These are phyloP conservation scores for Austroboletus olivaceoglutinosus DNA, from an alignment of 1,284 basidiomycete species.

Conservation along the genomic window DNA sequence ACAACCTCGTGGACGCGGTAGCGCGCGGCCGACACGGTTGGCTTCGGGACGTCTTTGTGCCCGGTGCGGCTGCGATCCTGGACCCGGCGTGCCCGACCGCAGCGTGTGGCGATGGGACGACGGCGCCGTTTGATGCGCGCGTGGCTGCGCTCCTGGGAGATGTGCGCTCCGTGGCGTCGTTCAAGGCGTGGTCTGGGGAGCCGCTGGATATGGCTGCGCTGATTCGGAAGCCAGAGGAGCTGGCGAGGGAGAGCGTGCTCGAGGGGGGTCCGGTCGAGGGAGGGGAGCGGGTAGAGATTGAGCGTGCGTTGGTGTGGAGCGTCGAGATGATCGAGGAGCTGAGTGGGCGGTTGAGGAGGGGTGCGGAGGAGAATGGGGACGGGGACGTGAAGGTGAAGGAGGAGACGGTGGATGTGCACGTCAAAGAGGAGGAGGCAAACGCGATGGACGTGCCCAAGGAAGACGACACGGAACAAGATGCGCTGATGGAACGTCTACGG, in stretches of 20 bases:
- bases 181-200: constrained; percentile 43
- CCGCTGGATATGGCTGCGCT: constrained; percentile 68
- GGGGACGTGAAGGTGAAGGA: constrained; percentile 6
- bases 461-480: constrained; percentile 37
- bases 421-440: constrained; percentile 10
- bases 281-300: constrained; percentile 28
- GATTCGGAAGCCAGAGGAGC: constrained; percentile 58
- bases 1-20: constrained; percentile 57
- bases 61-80: not conserved
- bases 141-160: constrained; percentile 33
- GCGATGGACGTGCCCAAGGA: constrained; percentile 20
- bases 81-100: not conserved
- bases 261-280: constrained; percentile 16
- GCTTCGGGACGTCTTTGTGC: constrained; percentile 28
- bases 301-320: constrained; percentile 28
- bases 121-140: constrained; percentile 11
- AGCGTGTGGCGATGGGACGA: not conserved
- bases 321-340: constrained; percentile 26
- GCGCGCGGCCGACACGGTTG: constrained; percentile 54
- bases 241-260: constrained; percentile 54
- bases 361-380: constrained; percentile 3
- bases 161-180: constrained; percentile 41
- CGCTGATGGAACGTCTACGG: constrained; percentile 52
- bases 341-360: constrained; percentile 11
- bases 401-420: no score